These are phyloP conservation scores for Jacaranda copaia DNA, from an alignment of 257 asterid species.

Conservation along the genomic window DNA sequence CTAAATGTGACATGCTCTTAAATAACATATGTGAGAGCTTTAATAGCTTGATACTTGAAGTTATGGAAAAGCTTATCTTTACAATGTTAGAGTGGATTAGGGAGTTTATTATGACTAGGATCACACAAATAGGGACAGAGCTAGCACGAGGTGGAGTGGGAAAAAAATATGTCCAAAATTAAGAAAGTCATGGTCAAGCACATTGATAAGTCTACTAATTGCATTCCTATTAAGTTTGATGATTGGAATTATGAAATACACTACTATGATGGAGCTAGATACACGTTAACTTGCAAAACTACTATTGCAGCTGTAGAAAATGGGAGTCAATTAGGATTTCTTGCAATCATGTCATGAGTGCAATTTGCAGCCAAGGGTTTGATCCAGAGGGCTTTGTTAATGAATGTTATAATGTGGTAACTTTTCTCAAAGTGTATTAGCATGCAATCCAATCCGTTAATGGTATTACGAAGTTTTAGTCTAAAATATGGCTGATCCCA, in stretches of 20 bases:
- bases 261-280: neutral
- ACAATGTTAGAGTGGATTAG: neutral
- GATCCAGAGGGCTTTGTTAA: no score
- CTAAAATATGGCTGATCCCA: no score
- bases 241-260: neutral
- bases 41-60: neutral
- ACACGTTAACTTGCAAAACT: no score
- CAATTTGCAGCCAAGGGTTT: no score
- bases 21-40: neutral
- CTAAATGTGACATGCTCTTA: neutral
- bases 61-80: neutral
- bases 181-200: neutral
- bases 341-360: no score
- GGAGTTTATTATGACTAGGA: neutral
- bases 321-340: neutral
- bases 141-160: neutral
- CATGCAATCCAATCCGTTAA: no score
- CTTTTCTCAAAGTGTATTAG: no score
- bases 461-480: no score
- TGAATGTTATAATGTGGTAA: no score
- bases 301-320: neutral
- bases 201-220: neutral
- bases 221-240: neutral
- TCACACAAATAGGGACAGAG: neutral
- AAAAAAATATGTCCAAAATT: neutral